A percentile compares a stretch with the other conserved stretches of the same genome.
Evolutionary conservation across 2,329 filamentous ascomycete genomes (phyloP).

Genomic region (Exophiala mesophila): DNA sequence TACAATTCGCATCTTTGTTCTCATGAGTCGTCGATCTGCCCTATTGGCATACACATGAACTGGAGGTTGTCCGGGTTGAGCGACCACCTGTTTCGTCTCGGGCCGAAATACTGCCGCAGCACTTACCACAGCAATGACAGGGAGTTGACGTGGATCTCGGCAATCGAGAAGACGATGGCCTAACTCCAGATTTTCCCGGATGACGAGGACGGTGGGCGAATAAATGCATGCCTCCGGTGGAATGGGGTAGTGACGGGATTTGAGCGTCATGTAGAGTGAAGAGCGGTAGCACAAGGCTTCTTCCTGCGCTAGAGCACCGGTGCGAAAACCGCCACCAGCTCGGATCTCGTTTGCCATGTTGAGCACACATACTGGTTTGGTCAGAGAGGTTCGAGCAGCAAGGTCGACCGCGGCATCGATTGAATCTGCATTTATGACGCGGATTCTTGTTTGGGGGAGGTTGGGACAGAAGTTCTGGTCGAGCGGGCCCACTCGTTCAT

Average conservation of each 20-base stretch:
- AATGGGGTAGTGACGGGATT: slow-evolving; percentile 50
- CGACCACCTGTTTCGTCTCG: not conserved
- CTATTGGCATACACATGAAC: slow-evolving; percentile 36
- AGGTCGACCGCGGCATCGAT: slow-evolving; percentile 52
- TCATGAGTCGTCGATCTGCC: slow-evolving; percentile 50
- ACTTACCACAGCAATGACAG: slow-evolving; percentile 56
- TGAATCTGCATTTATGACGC: slow-evolving; percentile 54
- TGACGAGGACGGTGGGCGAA: slow-evolving; percentile 55
- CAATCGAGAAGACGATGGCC: slow-evolving; percentile 46
- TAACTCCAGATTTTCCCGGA: slow-evolving; percentile 47
- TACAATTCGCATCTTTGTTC: slow-evolving; percentile 58
- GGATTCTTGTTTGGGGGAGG: slow-evolving; percentile 35
- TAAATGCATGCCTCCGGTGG: slow-evolving; percentile 51
- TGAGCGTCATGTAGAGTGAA: slow-evolving; percentile 38
- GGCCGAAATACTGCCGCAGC: slow-evolving; percentile 53
- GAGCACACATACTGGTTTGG: slow-evolving; percentile 52
- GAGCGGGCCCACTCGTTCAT: slow-evolving; percentile 37
- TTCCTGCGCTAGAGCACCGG: slow-evolving; percentile 62
- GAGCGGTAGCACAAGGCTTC: slow-evolving; percentile 64
- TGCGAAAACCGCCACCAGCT: slow-evolving; percentile 61
- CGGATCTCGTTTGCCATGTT: slow-evolving; percentile 59
- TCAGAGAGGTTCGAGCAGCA: slow-evolving; percentile 27
- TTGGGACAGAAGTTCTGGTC: slow-evolving; percentile 40
- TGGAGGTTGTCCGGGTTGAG: not conserved
- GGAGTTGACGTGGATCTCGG: slow-evolving; percentile 34